These are phyloP conservation scores for Thuja plicata DNA, from an alignment of 83 land plant genomes.

Conservation along the genomic window DNA sequence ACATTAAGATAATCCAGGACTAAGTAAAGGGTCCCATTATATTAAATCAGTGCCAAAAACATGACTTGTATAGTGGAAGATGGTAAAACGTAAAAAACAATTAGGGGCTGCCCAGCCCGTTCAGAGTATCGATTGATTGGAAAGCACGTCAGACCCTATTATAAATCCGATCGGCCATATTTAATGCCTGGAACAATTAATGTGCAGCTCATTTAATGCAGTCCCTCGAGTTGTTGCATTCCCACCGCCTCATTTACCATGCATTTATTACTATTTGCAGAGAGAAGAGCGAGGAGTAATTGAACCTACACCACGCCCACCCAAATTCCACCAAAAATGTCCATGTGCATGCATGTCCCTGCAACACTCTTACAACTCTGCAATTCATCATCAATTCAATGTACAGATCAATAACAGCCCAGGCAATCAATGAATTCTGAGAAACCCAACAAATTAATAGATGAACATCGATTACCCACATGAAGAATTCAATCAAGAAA, in stretches of 20 bases:
- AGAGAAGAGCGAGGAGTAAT: background rate
- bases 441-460: too few species aligned
- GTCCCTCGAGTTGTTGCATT: background rate
- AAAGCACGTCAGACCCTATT: background rate
- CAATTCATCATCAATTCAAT: too few species aligned
- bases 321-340: background rate
- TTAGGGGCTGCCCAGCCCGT: too few species aligned
- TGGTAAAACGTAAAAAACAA: too few species aligned
- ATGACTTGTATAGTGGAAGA: too few species aligned
- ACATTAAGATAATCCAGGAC: too few species aligned
- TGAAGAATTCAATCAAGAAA: too few species aligned
- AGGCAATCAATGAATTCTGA: too few species aligned
- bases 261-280: background rate
- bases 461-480: too few species aligned
- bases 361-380: background rate
- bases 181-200: background rate
- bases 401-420: too few species aligned
- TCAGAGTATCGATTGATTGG: background rate
- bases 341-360: background rate
- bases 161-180: background rate
- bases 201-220: background rate
- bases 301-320: background rate
- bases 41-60: too few species aligned
- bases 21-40: too few species aligned
- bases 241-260: background rate